Evolutionary conservation across 257 asterid genomes (phyloP), one percentile per base, ranked within the genome.

Genomic region (Gentiana dahurica): DNA sequence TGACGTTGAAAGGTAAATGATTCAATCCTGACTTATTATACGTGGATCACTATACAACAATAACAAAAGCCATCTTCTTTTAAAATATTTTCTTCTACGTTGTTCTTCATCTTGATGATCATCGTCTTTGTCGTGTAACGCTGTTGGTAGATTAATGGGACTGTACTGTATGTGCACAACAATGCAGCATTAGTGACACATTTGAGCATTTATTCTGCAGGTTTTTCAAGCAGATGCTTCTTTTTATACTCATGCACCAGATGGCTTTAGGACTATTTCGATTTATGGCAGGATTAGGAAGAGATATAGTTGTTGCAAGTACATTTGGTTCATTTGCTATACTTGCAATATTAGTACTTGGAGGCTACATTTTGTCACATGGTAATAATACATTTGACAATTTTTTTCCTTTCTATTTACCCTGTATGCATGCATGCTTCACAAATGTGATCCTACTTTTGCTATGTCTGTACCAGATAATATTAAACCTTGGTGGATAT

Each of bases 331-430:
- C 80, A 12, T 65, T 59, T 51, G 54, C 51, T 47, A 49, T 80
- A 44, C 73, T 83, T 61, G 47, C 63, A 6, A 34, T 67, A 32
- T 67, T 72, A 56, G 61, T 68, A 34, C 12, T 76, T 58, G 73
- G 86, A 43, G 89, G 93, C 10, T 70, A 75, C 43, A 57, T 78
- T 57, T 60, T 83, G 55, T 75, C 88, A 7, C 69, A 78, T 76
- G 85, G 92, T 83, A 67, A 10, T 15, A 37, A 36, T 1, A 54
- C 4, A 1, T 35, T 39, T 35, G 5, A 55, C 6, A 59, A 44
- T 49, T 24, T 47, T 33, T 36, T 9, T 45, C 10, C 33, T 32
- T 34, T 37, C 47, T 65, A 10, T 43, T 15, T 10, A 34, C 12
- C 24, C 24, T 24, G 24, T 5, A 41, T 41, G 46, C 46, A 41